These are phyloP conservation scores for Wallacemonas sp. DNA, from an alignment of 208 protist species.

Conservation along the genomic window DNA sequence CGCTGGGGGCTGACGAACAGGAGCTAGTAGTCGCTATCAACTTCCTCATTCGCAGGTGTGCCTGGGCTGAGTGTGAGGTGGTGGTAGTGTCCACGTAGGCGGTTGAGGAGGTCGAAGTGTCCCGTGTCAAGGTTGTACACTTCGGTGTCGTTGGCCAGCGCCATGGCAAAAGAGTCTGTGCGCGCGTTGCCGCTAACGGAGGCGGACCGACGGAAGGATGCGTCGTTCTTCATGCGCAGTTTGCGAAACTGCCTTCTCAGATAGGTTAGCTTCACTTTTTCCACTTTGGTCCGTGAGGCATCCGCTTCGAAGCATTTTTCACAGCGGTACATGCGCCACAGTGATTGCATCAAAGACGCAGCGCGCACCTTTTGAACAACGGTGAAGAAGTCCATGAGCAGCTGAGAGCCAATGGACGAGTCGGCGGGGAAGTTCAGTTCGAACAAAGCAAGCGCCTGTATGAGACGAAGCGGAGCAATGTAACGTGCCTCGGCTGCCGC, in stretches of 20 bases:
- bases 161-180: constrained; percentile 40
- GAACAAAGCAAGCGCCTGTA: constrained; percentile 70
- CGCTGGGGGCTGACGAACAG: no score
- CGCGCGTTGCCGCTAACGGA: neutral
- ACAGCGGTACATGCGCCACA: constrained; percentile 75
- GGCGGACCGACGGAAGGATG: constrained; percentile 30
- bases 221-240: constrained; percentile 35
- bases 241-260: constrained; percentile 60
- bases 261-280: constrained; percentile 30
- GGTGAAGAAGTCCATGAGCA: constrained; percentile 81
- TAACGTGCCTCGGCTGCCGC: constrained; percentile 14
- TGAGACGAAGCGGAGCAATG: constrained; percentile 56
- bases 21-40: neutral
- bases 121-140: constrained; percentile 63
- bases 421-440: constrained; percentile 69
- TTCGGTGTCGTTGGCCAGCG: constrained; percentile 44
- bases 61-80: constrained; percentile 8
- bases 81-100: constrained; percentile 49
- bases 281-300: constrained; percentile 11
- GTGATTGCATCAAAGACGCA: constrained; percentile 75
- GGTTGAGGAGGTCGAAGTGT: constrained; percentile 68
- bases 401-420: constrained; percentile 67
- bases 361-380: constrained; percentile 64
- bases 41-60: neutral
- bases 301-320: constrained; percentile 61